These are phyloP conservation scores for Fusarium fracticaudum DNA, from an alignment of 2,329 filamentous ascomycete species.

Conservation along the genomic window DNA sequence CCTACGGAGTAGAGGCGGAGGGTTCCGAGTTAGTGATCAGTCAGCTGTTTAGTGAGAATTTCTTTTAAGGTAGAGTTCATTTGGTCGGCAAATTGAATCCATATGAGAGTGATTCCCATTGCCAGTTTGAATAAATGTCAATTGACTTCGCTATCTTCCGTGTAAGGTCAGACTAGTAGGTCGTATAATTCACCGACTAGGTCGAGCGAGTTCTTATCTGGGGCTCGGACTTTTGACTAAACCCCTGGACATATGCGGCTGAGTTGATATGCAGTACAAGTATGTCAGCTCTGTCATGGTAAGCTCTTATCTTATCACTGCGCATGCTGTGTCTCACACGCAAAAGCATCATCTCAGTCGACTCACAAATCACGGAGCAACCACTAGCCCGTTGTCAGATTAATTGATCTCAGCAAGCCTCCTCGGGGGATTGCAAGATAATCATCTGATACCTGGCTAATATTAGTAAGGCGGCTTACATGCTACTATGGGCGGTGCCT, in stretches of 20 bases:
- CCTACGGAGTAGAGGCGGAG: too few relatives aligned
- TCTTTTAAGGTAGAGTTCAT: too few relatives aligned
- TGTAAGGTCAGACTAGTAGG: too few relatives aligned
- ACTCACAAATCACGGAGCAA: neutral
- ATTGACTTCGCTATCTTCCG: too few relatives aligned
- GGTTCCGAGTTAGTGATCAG: neutral
- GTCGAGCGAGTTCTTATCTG: neutral
- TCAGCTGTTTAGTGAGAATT: neutral
- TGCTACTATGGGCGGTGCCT: neutral
- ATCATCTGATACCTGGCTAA: neutral
- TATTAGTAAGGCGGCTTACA: neutral
- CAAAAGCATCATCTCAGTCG: neutral
- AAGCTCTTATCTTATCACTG: neutral
- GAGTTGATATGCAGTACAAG: neutral
- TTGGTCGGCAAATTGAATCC: too few relatives aligned
- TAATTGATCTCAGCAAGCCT: too few relatives aligned
- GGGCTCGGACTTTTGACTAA: too few relatives aligned
- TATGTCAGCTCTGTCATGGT: neutral
- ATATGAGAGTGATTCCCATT: neutral
- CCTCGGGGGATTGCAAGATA: neutral
- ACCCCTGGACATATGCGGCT: fast-evolving
- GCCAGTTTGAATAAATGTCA: too few relatives aligned
- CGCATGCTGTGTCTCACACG: too few relatives aligned
- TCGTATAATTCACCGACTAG: too few relatives aligned
- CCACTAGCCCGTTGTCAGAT: neutral